Evolutionary conservation across 495 filamentous ascomycete species (phyloP), one percentile per base, ranked within the genome.

Genomic region (Xylaria acuta): DNA sequence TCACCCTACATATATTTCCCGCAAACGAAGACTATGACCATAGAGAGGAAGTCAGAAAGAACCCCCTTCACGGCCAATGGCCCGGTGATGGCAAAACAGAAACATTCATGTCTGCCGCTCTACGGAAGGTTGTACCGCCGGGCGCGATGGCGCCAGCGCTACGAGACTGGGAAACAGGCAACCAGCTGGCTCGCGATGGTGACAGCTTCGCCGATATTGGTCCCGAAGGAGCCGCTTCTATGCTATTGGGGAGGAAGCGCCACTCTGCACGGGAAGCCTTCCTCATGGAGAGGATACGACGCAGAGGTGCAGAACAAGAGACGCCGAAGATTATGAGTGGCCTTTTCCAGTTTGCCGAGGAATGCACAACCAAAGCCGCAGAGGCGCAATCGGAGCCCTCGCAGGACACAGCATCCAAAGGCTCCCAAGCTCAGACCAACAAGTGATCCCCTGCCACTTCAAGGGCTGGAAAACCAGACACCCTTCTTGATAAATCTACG

Each of bases 141-240:
- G 77, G 77, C 22, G 75, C 81, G 27, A 82, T 80, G 70, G 69
- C 74, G 34, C 72, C 71, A n/a, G 86, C 81, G 3, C 72, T 87
- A 40, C 69, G 67, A 27, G 86, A 87, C 66, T 88, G 86, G 86
- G 81, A 86, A 64, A 82, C 79, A 5, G 78, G 79, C 67, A 81
- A 80, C n/a, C 78, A 80, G 74, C 67, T 79, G 12, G 72, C 38
- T 58, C 71, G 58, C 16, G 74, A 77, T 30, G 65, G 70, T 16
- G 56, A 64, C 14, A 73, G 71, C 43, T 75, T 78, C 62, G 59
- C 69, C 4, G 72, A 77, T 1, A 43, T 73, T 30, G 70, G 69
- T 1, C 20, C 32, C 30, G 75, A 76, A 22, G 76, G 76, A 11
- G 77, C 75, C 2, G 71, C 71, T n/a, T 20, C 72, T 34, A 53